Evolutionary conservation across 75 land plant species (phyloP), one percentile per base, ranked within the genome.

Genomic region (Pinus taeda): DNA sequence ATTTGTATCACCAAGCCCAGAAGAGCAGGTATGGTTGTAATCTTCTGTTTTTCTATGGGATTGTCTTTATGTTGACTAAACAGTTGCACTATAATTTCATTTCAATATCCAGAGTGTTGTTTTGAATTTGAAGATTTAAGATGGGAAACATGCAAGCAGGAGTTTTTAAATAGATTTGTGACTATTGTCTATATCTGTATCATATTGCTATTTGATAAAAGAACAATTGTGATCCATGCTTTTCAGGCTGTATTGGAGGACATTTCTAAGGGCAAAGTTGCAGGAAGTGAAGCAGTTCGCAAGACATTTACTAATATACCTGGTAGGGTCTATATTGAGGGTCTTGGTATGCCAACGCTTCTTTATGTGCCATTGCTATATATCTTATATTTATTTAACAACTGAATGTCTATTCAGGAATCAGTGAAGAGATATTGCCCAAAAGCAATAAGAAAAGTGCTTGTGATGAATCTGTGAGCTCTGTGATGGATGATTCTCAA

Each of bases 231-330:
- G 22, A 57, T 76, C 26, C 36, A 22, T 78, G 56, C 14, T n/a
- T 24, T 71, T 29, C 80, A 96, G 98, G 90, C 71, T 65, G 57
- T 85, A 13, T 78, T 95, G 37, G 79, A 85, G 30, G 92, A 89
- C 55, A 95, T 97, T 65, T 83, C 80, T 76, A 88, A 90, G 60
- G 98, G 99, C 62, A 93, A 87, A 63, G 75, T 91, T 30, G 84
- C 80, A 14, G 81, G 91, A 66, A 89, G 98, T 78, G 98, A 87
- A 63, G 90, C 84, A 6, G 63, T 76, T 17, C 83, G 89, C 74
- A 79, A 71, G 60, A 75, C 87, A 81, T 29, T 60, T 14, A 81
- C 84, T 58, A 85, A 91, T 20, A 77, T 24, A 61, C 36, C 56
- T 49, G 76, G 42, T 22, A 81, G 74, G 58, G 56, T 36, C 57